Conservation (phyloP, 2,329 filamentous ascomycete species). For the Domatiomyces catenatus region DNA sequence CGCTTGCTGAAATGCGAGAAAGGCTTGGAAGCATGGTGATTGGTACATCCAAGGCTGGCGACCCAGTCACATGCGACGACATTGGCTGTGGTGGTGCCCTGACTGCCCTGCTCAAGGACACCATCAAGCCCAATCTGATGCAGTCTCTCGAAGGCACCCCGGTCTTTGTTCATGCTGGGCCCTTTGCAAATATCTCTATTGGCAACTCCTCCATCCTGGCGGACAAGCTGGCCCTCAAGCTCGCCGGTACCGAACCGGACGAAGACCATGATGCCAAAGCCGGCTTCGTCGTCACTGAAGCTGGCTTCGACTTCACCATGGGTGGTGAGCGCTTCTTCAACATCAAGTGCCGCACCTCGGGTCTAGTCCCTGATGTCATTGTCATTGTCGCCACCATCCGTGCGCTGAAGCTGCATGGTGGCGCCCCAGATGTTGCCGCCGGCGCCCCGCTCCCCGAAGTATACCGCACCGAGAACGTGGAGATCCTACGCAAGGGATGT, state of each 20-base stretch:
- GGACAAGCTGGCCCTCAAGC: slow-evolving; percentile 88
- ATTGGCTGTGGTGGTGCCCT: slow-evolving; percentile 83
- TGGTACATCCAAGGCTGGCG: slow-evolving; percentile 67
- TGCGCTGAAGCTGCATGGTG: slow-evolving; percentile 91
- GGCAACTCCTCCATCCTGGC: slow-evolving; percentile 91
- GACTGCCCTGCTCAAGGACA: slow-evolving; percentile 90
- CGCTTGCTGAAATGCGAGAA: slow-evolving; percentile 76
- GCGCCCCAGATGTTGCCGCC: slow-evolving; percentile 81
- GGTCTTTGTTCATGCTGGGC: slow-evolving; percentile 92
- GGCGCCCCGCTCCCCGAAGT: slow-evolving; percentile 73
- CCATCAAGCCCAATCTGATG: slow-evolving; percentile 98
- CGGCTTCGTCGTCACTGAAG: slow-evolving; percentile 90
- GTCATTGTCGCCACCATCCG: slow-evolving; percentile 92
- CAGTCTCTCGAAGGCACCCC: slow-evolving; percentile 94
- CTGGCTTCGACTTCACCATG: slow-evolving; percentile 99
- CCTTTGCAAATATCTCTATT: slow-evolving; percentile 97
- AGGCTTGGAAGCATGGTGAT: slow-evolving; percentile 92
- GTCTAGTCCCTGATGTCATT: slow-evolving; percentile 80
- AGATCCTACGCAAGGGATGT: slow-evolving; percentile 76
- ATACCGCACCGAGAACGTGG: slow-evolving; percentile 86
- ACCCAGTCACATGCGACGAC: slow-evolving; percentile 91
- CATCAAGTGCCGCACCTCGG: slow-evolving; percentile 95
- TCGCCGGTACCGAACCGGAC: slow-evolving; percentile 82
- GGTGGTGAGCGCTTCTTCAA: slow-evolving; percentile 99
- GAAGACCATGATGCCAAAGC: slow-evolving; percentile 70